A percentile compares a stretch with the other conserved stretches of the same genome.
These are phyloP conservation scores for Annulohypoxylon truncatum DNA, from an alignment of 2,329 filamentous ascomycete species.

Conservation along the genomic window DNA sequence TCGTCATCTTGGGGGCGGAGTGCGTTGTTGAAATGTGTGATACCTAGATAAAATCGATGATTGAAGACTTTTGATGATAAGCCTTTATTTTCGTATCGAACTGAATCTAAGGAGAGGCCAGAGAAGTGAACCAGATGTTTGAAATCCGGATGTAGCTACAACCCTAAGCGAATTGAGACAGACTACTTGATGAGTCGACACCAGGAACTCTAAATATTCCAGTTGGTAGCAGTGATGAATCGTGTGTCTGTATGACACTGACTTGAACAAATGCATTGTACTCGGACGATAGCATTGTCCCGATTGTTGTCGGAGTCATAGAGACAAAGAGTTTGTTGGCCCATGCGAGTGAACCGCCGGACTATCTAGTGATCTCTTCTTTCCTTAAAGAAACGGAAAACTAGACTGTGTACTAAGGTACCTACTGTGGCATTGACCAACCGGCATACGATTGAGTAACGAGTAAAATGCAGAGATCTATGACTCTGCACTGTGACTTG, in stretches of 20 bases:
- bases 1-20: constrained; percentile 3
- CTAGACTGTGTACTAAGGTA: too few species aligned
- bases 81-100: not conserved
- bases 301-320: not conserved
- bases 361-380: too few species aligned
- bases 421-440: too few species aligned
- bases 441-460: too few species aligned
- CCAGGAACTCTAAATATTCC: not conserved
- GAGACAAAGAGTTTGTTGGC: not conserved
- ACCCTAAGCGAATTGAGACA: too few species aligned
- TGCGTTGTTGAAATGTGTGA: too few species aligned
- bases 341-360: too few species aligned
- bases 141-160: too few species aligned
- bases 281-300: not conserved
- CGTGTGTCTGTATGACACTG: not conserved
- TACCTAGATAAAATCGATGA: too few species aligned
- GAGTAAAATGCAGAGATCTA: too few species aligned
- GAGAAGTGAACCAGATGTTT: not conserved
- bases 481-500: too few species aligned
- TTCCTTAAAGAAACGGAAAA: too few species aligned
- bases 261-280: not conserved
- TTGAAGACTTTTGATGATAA: not conserved
- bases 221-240: not conserved
- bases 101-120: not conserved
- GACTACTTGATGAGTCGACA: not conserved